Base-by-base conservation (phyloP, 345 rosid species). In the Camelina laxa region DNA sequence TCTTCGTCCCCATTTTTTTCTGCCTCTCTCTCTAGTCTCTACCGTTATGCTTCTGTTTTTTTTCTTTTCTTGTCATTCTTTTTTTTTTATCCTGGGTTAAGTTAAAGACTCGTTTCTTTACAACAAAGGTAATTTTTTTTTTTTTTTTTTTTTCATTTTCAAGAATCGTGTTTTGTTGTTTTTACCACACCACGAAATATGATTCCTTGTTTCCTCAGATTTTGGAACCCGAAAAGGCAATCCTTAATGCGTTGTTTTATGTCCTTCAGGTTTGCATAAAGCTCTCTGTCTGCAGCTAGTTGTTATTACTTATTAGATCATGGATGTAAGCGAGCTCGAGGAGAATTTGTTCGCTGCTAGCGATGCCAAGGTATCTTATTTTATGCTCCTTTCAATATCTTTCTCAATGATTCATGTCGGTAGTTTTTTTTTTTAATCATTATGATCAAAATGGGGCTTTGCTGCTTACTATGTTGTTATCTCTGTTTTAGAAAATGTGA, bases 291-390 rank as follows among this genome's bases (percentile, higher is more conserved):
- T 10, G 57, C 4, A 15, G 30, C 11, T n/a, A n/a, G n/a, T n/a
- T n/a, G n/a, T n/a, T n/a, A n/a, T n/a, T n/a, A n/a, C n/a, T 51
- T 10, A 6, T 2, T 1, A 8, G 57, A 51, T 51, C 57, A 21
- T 51, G 57, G 57, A 51, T 21, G 57, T 51, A 11, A 51, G 57
- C 57, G 57, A 51, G 57, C 57, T 51, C 8, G 57, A 51, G 15
- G 57, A 51, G 57, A 51, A 51, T 51, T 51, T 51, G 57, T 51
- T 51, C 57, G 57, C 57, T 10, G 57, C 57, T 51, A 51, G 57
- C 57, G 57, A 51, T 51, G 57, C 57, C 31, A 51, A 51, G 57
- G 57, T 51, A 50, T 20, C 12, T 20, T 7, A 6, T 22, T 1
- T 22, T 22, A 20, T 50, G 27, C 56, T 50, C 56, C 2, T 20